phyloP scores from a whole-genome alignment of 345 rosid genomes.

The Gossypioides kirkii region DNA sequence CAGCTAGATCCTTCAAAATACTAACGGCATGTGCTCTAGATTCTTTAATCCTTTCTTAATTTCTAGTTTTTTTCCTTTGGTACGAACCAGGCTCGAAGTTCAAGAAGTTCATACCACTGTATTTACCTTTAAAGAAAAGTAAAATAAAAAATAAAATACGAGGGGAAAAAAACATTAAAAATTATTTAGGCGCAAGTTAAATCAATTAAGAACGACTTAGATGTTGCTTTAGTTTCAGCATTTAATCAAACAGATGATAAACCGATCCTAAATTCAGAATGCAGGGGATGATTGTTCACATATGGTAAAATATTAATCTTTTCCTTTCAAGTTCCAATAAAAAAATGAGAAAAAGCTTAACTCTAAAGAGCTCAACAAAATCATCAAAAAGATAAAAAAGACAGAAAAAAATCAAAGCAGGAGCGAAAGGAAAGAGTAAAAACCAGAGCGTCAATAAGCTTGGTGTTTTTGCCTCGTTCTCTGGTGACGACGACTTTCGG shows the following conservation, averaged over 20 bases:
- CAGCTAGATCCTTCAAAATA: not conserved
- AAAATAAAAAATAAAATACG: not conserved
- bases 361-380: not conserved
- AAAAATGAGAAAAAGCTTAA: constrained; percentile 1
- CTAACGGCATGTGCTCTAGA: not conserved
- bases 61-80: not conserved
- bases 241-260: constrained; percentile 30
- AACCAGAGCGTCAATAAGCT: constrained; percentile 79
- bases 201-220: not conserved
- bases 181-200: not conserved
- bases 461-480: constrained; percentile 85
- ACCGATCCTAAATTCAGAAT: constrained; percentile 5
- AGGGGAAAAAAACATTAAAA: not conserved
- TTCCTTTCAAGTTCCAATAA: not conserved
- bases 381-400: not conserved
- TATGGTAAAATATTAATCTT: not conserved
- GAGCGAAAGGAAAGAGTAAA: not conserved
- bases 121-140: not conserved
- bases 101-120: not conserved
- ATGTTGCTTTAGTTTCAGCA: constrained; percentile 22
- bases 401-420: not conserved
- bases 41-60: not conserved
- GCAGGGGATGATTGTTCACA: not conserved
- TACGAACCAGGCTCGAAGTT: not conserved
- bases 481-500: constrained; percentile 87